Conservation (phyloP, 108 stramenopile species). For the Seminavis robusta region DNA sequence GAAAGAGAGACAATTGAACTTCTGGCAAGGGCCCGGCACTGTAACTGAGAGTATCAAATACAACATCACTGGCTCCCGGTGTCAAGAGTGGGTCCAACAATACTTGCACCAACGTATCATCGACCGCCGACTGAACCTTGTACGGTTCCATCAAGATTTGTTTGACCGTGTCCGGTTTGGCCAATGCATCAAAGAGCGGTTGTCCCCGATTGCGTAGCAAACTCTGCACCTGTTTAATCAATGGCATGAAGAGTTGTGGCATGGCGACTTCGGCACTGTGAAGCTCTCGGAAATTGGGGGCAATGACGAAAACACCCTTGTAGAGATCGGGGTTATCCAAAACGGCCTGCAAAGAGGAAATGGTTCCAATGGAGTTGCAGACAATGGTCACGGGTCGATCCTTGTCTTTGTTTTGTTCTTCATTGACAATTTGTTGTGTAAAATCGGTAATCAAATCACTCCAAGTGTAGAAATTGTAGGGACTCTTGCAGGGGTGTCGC, state of each 20-base stretch:
- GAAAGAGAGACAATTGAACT: constrained; percentile 69
- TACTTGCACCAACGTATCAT: constrained; percentile 85
- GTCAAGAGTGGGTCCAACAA: constrained; percentile 85
- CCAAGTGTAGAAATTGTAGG: constrained; percentile 95
- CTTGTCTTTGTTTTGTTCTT: constrained; percentile 10
- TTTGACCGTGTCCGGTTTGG: constrained; percentile 75
- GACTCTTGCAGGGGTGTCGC: constrained; percentile 58
- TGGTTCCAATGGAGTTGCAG: constrained; percentile 91
- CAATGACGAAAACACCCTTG: constrained; percentile 64
- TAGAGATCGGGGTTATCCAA: constrained; percentile 74
- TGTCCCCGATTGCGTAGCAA: constrained; percentile 73
- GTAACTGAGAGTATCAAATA: constrained; percentile 93
- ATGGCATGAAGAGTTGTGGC: constrained; percentile 61
- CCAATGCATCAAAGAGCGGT: constrained; percentile 72
- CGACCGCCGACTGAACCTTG: constrained; percentile 62
- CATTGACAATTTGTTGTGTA: constrained; percentile 52
- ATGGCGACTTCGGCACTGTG: constrained; percentile 85
- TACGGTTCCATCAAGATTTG: constrained; percentile 91
- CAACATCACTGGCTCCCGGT: constrained; percentile 82
- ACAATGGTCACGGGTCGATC: constrained; percentile 77
- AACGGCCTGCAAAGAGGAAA: constrained; percentile 81
- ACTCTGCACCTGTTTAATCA: constrained; percentile 68
- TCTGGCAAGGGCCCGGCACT: constrained; percentile 95
- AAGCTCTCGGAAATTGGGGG: constrained; percentile 88
- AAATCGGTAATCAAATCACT: constrained; percentile 75